Evolutionary conservation across 2,329 filamentous ascomycete species (phyloP).

Genomic region (Ceratocystis lukuohia): DNA sequence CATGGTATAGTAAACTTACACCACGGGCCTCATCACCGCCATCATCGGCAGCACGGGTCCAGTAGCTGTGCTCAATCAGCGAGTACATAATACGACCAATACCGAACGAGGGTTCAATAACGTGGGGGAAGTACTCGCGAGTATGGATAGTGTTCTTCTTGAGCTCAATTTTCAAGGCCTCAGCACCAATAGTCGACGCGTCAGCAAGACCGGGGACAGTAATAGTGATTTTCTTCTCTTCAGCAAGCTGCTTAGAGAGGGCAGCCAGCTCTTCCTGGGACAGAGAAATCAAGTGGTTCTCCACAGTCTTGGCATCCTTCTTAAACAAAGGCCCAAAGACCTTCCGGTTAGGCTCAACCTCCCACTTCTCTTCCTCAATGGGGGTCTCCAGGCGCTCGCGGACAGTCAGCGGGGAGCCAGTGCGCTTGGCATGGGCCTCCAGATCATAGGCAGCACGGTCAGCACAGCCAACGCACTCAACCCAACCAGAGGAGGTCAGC

Average conservation of each 20-base stretch:
- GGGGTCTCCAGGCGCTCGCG: conserved; percentile 70
- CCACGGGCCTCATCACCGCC: conserved; percentile 66
- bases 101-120: conserved; percentile 88
- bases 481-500: conserved; percentile 85
- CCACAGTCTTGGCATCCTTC: conserved; percentile 79
- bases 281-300: conserved; percentile 61
- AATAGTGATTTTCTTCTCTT: conserved; percentile 61
- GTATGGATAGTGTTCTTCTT: conserved; percentile 69
- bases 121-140: conserved; percentile 83
- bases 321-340: conserved; percentile 92
- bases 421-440: conserved; percentile 84
- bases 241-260: conserved; percentile 58
- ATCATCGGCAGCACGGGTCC: conserved; percentile 63
- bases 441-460: conserved; percentile 92
- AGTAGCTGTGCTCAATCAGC: conserved; percentile 89
- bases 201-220: conserved; percentile 53
- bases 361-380: conserved; percentile 70
- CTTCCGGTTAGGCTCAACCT: conserved; percentile 82
- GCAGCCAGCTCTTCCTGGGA: conserved; percentile 71
- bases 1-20: conserved; percentile 41
- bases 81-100: conserved; percentile 82
- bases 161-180: conserved; percentile 73
- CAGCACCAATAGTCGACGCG: conserved; percentile 65
- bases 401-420: conserved; percentile 72
- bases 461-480: conserved; percentile 95